Base-by-base conservation (phyloP, 139 green algal genomes). In the Ulvella scutata region DNA sequence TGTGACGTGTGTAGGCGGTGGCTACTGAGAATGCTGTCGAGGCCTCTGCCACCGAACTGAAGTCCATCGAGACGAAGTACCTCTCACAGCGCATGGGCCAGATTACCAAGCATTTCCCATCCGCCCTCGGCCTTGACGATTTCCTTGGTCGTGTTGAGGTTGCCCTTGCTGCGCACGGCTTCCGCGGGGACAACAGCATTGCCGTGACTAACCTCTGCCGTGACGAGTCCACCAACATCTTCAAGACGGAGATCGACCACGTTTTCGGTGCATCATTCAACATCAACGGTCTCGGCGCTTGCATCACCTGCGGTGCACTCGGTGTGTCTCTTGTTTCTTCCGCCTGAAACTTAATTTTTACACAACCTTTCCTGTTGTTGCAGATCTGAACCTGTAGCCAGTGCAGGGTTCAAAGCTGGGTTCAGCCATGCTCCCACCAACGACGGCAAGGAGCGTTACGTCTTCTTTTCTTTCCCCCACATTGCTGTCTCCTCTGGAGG, bases 391-490 rank as follows among this genome's bases (percentile, higher is more conserved):
- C n/a, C n/a, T n/a, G n/a, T n/a, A n/a, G n/a, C n/a, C n/a, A 17
- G 13, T 67, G 51, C 72, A 76, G 40, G 35, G 4, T 61, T 36
- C 35, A 17, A 20, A 26, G 51, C 51, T 31, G 51, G 51, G 6
- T 67, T 67, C 51, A 67, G 74, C 26, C 26, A 75, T 29, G 51
- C 51, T 67, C 51, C 51, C 13, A 67, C 51, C 51, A n/a, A 67
- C 51, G 51, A 76, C 17, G 89, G 89, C 75, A 88, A 88, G 75
- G 89, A 94, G 79, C 84, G 87, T 43, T 94, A 96, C 76, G 88
- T 97, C 37, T 96, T 97, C 85, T 94, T 94, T 75, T 89, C 86
- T 75, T 92, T 95, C 79, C 91, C 91, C 7, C 91, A 96, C 85
- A 92, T 96, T 75, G 86, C 82, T 77, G 90, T 96, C 36, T 85